Base-by-base conservation (phyloP, 495 filamentous ascomycete species). In the Penicillium parvum region DNA sequence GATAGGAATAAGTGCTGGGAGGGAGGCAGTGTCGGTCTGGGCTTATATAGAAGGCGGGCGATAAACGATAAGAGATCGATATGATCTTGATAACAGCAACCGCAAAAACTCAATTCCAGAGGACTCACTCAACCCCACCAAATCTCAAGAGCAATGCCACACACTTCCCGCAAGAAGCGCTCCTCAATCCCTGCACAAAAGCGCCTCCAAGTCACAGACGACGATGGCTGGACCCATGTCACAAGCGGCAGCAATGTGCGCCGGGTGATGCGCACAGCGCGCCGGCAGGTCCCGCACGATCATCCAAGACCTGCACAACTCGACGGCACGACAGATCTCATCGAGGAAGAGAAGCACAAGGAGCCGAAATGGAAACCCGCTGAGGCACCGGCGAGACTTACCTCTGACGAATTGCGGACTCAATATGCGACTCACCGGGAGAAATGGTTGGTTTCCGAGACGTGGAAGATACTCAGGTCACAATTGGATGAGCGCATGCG, bases 201-300 rank as follows among this genome's bases (percentile, higher is more conserved):
- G 52, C 63, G 68, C 21, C 57, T 65, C 37, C 45, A 72, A 61
- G 48, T 79, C 38, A 70, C 66, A 32, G 73, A 71, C 54, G 45
- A 63, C 20, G 60, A 73, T 23, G 76, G 77, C 63, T 81, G 77
- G 77, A 77, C 75, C 21, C 76, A 79, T 55, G 67, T 81, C 49
- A 60, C 68, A 30, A 66, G 55, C 18, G 55, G 54, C 10, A 49
- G 50, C 44, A 58, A 50, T 32, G 57, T 58, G 32, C 52, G 50
- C 16, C 55, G 58, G 18, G 47, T 42, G 35, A 35, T 50, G 19
- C 42, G 46, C 20, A 45, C 46, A 17, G 32, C 26, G 3, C 40
- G 12, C 34, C 1, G 11, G 23, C 21, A 15, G 27, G 1, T 29
- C 22, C 3, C 0, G 5, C 7, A 1, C 4, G 2, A 23, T 15